These are phyloP conservation scores for Sporothrix variecibatus DNA, from an alignment of 2,329 filamentous ascomycete genomes.

Conservation along the genomic window DNA sequence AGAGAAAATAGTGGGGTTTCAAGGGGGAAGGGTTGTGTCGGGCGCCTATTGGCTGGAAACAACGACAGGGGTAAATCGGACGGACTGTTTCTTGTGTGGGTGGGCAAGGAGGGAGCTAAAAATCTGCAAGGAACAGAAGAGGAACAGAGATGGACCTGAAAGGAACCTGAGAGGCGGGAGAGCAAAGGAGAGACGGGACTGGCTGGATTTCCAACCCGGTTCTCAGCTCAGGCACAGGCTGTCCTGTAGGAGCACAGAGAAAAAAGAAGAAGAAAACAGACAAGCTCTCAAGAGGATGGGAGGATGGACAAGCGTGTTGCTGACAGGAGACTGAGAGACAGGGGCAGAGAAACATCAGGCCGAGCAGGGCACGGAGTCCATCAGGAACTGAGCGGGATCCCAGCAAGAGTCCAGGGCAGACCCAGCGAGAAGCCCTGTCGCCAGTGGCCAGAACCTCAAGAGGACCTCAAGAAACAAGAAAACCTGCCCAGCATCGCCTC, in stretches of 20 bases:
- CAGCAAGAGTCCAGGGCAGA: neutral
- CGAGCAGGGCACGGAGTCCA: neutral
- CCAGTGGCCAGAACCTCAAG: neutral
- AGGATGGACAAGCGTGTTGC: slow-evolving; percentile 2
- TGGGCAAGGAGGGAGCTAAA: slow-evolving; percentile 6
- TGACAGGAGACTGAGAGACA: slow-evolving; percentile 6
- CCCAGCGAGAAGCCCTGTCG: neutral
- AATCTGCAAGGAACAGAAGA: slow-evolving; percentile 22
- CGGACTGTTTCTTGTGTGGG: neutral
- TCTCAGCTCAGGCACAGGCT: slow-evolving; percentile 2
- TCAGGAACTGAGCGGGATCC: too few relatives aligned
- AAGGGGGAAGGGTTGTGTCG: neutral
- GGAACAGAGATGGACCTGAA: slow-evolving; percentile 7
- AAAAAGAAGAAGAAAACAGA: neutral
- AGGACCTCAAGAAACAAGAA: slow-evolving; percentile 7
- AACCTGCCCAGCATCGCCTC: slow-evolving; percentile 9
- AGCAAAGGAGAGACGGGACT: neutral
- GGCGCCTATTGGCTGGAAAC: slow-evolving; percentile 17
- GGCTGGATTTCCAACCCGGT: neutral
- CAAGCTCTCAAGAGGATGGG: neutral
- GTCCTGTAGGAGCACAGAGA: neutral
- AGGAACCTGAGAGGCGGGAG: neutral
- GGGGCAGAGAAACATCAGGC: slow-evolving; percentile 6
- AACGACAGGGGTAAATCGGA: slow-evolving; percentile 3
- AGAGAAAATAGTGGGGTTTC: neutral